These are phyloP conservation scores for Teratosphaeria zuluensis DNA, from an alignment of 2,329 filamentous ascomycete genomes.

Conservation along the genomic window DNA sequence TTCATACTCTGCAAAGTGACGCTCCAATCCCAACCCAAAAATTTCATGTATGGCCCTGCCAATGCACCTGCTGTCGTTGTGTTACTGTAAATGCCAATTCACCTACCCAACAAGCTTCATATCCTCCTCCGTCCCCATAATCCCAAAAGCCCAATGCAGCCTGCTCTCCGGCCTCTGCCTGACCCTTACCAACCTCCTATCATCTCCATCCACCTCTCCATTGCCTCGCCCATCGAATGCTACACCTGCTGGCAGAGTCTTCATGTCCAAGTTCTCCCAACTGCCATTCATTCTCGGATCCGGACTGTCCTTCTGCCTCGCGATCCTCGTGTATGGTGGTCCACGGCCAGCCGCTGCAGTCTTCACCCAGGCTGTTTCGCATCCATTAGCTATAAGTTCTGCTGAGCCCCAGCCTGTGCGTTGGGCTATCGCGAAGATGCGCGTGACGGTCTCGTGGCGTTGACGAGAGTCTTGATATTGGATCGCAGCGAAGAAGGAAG, in stretches of 20 bases:
- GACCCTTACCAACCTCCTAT: conserved; percentile 51
- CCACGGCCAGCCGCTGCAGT: conserved; percentile 64
- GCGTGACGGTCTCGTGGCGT: conserved; percentile 65
- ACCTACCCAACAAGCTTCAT: background rate
- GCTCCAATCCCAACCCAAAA: background rate
- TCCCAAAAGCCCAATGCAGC: conserved; percentile 66
- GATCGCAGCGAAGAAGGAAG: conserved; percentile 78
- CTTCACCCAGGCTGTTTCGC: conserved; percentile 74
- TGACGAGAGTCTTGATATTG: conserved; percentile 65
- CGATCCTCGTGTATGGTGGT: conserved; percentile 55
- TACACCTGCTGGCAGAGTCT: conserved; percentile 9
- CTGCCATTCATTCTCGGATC: conserved; percentile 25
- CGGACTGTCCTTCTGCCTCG: conserved; percentile 16
- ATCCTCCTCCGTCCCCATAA: conserved; percentile 70
- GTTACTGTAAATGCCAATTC: background rate
- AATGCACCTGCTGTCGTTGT: background rate
- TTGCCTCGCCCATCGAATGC: background rate
- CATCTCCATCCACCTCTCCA: conserved; percentile 20
- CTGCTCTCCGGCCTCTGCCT: conserved; percentile 46
- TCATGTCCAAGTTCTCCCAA: conserved; percentile 21
- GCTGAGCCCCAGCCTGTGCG: conserved; percentile 84
- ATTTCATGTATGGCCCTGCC: background rate
- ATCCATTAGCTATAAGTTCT: conserved; percentile 69
- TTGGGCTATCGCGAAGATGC: conserved; percentile 64
- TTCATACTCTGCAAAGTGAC: background rate